These are phyloP conservation scores for Metschnikowia lochheadii DNA, from an alignment of 805 yeast genomes.

Conservation along the genomic window DNA sequence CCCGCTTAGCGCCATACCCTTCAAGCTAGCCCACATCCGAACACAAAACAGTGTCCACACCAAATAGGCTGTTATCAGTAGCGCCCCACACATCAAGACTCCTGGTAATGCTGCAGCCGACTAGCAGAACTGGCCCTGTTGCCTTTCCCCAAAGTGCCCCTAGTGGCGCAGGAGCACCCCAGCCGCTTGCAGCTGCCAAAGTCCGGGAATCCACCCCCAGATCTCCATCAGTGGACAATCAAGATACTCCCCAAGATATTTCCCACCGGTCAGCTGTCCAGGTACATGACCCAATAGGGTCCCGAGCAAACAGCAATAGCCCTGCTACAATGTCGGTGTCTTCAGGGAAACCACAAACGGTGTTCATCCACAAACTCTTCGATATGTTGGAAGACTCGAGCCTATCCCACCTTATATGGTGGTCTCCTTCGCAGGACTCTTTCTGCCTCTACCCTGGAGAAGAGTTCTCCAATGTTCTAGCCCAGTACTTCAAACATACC, in stretches of 20 bases:
- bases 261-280: conserved; percentile 1
- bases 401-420: conserved; percentile 76
- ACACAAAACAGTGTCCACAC: background rate
- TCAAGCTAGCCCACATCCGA: background rate
- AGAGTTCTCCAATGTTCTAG: conserved; percentile 72
- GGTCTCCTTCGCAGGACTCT: conserved; percentile 69
- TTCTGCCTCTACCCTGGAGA: conserved; percentile 83
- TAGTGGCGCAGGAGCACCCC: background rate
- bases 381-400: conserved; percentile 81
- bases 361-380: conserved; percentile 83
- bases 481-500: conserved; percentile 49
- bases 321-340: conserved; percentile 9
- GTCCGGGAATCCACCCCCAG: conserved; percentile 3
- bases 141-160: conserved; percentile 4
- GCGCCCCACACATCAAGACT: background rate
- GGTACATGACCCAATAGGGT: conserved; percentile 4
- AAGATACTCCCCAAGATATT: background rate
- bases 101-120: conserved; percentile 2
- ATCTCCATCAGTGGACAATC: conserved; percentile 2
- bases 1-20: background rate
- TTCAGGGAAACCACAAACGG: conserved; percentile 37
- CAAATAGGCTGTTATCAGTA: background rate
- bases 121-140: conserved; percentile 2
- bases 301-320: conserved; percentile 8
- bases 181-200: background rate